phyloP scores from a whole-genome alignment of 192 early-diverging fungal genomes.

The Obelidium mucronatum region DNA sequence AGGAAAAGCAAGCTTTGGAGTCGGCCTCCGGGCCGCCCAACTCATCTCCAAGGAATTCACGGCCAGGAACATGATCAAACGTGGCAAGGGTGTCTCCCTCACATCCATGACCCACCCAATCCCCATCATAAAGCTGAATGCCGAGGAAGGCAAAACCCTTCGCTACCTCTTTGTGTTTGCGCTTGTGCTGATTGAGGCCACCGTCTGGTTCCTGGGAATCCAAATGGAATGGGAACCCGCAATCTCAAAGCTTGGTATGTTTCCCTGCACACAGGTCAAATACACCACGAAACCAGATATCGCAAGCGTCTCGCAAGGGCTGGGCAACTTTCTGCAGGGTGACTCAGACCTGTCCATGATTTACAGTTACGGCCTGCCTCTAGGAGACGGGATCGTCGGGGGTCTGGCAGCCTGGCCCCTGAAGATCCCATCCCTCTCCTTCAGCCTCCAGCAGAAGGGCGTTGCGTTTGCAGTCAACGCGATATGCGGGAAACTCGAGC shows the following conservation, averaged over 20 bases:
- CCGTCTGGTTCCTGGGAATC: slow-evolving; percentile 31
- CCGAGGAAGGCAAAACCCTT: slow-evolving; percentile 28
- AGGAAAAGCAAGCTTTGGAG: slow-evolving; percentile 16
- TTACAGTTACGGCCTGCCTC: slow-evolving; percentile 33
- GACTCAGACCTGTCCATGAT: slow-evolving; percentile 29
- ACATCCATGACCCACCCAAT: slow-evolving; percentile 20
- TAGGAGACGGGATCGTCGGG: slow-evolving; percentile 17
- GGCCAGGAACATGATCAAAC: slow-evolving; percentile 34
- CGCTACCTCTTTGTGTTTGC: slow-evolving; percentile 23
- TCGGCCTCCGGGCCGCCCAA: slow-evolving; percentile 20
- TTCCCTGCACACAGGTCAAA: slow-evolving; percentile 5
- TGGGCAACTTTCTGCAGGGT: slow-evolving; percentile 35
- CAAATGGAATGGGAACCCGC: slow-evolving; percentile 28
- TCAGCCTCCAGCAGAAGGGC: slow-evolving; percentile 17
- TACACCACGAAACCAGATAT: slow-evolving; percentile 7
- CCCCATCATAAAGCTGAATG: slow-evolving; percentile 24
- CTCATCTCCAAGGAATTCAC: slow-evolving; percentile 31
- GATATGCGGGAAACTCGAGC: slow-evolving; percentile 15
- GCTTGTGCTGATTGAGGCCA: slow-evolving; percentile 25
- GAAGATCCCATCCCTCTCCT: not conserved
- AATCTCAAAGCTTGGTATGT: slow-evolving; percentile 11
- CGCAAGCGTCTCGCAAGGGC: not conserved
- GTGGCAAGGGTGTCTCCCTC: slow-evolving; percentile 26
- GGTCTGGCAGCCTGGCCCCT: slow-evolving; percentile 32
- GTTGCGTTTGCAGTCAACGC: slow-evolving; percentile 24